Percentiles rank a stretch among this genome's conserved stretches.
Conservation (phyloP, 2,329 filamentous ascomycete genomes). For the Ophiobolus disseminans region DNA sequence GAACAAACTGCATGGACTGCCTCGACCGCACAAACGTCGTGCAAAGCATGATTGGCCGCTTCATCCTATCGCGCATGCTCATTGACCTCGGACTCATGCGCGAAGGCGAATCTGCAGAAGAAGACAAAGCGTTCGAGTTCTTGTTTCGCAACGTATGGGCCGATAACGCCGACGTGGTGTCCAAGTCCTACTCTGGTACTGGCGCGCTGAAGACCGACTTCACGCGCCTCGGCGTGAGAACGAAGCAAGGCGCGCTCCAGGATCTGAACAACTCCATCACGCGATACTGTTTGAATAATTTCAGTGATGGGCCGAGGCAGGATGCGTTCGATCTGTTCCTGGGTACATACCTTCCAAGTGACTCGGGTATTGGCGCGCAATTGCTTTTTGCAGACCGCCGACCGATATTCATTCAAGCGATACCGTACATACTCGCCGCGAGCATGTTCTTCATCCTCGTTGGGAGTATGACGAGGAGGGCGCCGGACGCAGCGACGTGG, state of each 20-base stretch:
- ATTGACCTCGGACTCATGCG: conserved; percentile 80
- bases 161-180: conserved; percentile 96
- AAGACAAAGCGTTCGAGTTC: conserved; percentile 82
- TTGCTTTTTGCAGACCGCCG: conserved; percentile 83
- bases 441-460: conserved; percentile 84
- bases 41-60: conserved; percentile 93
- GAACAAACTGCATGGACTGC: conserved; percentile 99
- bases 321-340: conserved; percentile 96
- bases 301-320: conserved; percentile 89
- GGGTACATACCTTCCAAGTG: conserved; percentile 79
- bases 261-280: conserved; percentile 89
- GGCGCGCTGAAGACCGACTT: conserved; percentile 98
- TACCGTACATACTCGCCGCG: conserved; percentile 88
- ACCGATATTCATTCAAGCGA: conserved; percentile 87
- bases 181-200: conserved; percentile 90
- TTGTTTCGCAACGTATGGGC: conserved; percentile 98
- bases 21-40: conserved; percentile 97
- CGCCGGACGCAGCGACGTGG: conserved; percentile 77
- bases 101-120: conserved; percentile 77
- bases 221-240: conserved; percentile 89
- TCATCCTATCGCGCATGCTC: conserved; percentile 87
- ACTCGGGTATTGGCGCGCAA: conserved; percentile 72
- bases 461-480: conserved; percentile 72
- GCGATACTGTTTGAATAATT: conserved; percentile 93
- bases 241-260: conserved; percentile 81